These are phyloP conservation scores for Malania oleifera DNA, from an alignment of 164 flowering plant species.

Conservation along the genomic window DNA sequence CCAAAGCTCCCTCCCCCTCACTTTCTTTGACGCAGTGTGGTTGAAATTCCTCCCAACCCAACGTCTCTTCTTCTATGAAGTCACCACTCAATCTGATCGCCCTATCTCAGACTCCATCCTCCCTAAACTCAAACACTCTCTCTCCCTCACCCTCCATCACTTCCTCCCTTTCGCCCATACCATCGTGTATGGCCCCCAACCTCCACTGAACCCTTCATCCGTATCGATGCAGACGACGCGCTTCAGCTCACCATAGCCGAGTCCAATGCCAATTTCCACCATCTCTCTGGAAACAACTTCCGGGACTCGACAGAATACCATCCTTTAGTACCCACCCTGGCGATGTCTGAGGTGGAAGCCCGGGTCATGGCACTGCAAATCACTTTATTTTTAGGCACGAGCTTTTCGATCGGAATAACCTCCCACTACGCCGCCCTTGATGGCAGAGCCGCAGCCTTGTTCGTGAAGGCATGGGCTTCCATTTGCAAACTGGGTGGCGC, in stretches of 20 bases:
- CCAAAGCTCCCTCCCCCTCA: neutral
- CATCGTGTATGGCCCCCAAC: neutral
- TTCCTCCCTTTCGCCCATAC: neutral
- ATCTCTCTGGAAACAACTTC: neutral
- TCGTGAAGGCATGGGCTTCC: too few species aligned
- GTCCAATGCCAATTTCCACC: neutral
- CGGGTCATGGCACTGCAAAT: neutral
- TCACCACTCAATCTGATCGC: too few species aligned
- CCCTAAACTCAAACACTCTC: neutral
- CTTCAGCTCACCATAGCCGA: neutral
- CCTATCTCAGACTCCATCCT: neutral
- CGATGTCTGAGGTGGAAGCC: too few species aligned
- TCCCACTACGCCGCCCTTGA: neutral
- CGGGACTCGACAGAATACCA: neutral
- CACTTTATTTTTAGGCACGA: neutral
- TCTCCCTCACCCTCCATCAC: neutral
- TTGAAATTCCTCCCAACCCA: neutral
- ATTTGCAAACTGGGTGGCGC: too few species aligned
- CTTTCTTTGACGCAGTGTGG: neutral
- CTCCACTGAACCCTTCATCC: neutral
- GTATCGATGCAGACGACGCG: neutral
- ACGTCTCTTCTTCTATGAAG: neutral
- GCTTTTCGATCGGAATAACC: neutral
- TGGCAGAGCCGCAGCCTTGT: neutral
- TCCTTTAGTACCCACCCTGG: neutral